phyloP scores from a whole-genome alignment of 164 flowering plant genomes.

The Hamamelis virginiana region DNA sequence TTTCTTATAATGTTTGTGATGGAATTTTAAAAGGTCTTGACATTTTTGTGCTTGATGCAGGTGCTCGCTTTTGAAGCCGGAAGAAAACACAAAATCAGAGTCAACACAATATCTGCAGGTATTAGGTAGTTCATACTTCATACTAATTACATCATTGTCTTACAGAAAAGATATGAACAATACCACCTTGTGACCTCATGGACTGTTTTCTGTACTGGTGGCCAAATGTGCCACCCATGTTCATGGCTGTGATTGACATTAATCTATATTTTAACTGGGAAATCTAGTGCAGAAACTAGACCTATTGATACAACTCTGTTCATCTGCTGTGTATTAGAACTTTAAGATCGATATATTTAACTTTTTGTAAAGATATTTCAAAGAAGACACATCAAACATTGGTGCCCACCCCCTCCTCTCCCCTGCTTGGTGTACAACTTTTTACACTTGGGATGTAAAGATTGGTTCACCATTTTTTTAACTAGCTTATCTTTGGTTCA shows the following conservation, averaged over 20 bases:
- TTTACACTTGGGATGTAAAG: too few species aligned
- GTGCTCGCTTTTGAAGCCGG: constrained; percentile 99
- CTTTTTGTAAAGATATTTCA: too few species aligned
- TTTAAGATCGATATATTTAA: too few species aligned
- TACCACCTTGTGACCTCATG: neutral
- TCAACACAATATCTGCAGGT: constrained; percentile 98
- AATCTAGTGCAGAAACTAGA: neutral
- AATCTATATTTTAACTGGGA: neutral
- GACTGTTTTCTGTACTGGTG: neutral
- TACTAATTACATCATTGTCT: too few species aligned
- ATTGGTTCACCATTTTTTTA: too few species aligned
- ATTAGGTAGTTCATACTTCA: constrained; percentile 6
- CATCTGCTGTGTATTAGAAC: neutral
- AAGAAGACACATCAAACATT: too few species aligned
- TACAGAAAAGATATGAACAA: neutral
- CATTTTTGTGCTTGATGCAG: constrained; percentile 32
- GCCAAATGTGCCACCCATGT: neutral
- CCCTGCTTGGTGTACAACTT: too few species aligned
- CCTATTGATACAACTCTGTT: neutral
- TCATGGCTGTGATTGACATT: neutral
- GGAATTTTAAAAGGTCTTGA: too few species aligned
- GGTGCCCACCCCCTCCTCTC: too few species aligned
- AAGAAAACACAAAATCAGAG: constrained; percentile 76
- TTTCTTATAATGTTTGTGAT: too few species aligned
- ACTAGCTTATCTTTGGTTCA: too few species aligned